Percentiles rank a stretch among this genome's conserved stretches.
phyloP scores from a whole-genome alignment of 257 asterid species.

The Rauvolfia tetraphylla region DNA sequence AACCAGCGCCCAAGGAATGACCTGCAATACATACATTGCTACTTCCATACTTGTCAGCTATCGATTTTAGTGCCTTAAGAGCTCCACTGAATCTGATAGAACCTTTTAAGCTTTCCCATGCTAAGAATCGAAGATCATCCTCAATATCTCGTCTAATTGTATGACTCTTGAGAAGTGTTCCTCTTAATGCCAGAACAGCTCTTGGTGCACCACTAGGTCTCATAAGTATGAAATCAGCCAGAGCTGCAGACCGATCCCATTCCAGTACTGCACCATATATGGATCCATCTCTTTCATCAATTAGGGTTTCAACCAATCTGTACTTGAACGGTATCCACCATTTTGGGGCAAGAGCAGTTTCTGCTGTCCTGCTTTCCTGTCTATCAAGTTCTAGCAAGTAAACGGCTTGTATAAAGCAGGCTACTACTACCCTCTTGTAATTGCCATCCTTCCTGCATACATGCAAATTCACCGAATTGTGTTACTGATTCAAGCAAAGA shows the following conservation, averaged over 20 bases:
- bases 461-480: conserved; percentile 8
- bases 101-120: conserved; percentile 90
- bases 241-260: conserved; percentile 94
- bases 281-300: conserved; percentile 92
- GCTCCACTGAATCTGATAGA: conserved; percentile 70
- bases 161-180: conserved; percentile 73
- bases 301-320: conserved; percentile 62
- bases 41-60: conserved; percentile 68
- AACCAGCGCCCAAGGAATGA: conserved; percentile 94
- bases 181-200: conserved; percentile 78
- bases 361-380: conserved; percentile 67
- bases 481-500: background rate
- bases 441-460: conserved; percentile 76
- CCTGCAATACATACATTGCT: conserved; percentile 74
- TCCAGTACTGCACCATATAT: conserved; percentile 85
- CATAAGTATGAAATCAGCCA: conserved; percentile 64
- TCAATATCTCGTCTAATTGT: conserved; percentile 86
- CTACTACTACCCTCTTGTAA: conserved; percentile 78
- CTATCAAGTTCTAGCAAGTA: conserved; percentile 92
- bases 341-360: conserved; percentile 88
- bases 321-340: conserved; percentile 98
- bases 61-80: conserved; percentile 46
- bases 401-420: conserved; percentile 95
- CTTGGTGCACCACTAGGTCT: conserved; percentile 91
- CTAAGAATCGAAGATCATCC: conserved; percentile 88